A percentile compares a stretch with the other conserved stretches of the same genome.
phyloP scores from a whole-genome alignment of 2,329 filamentous ascomycete species.

The Endoconidiophora polonica region DNA sequence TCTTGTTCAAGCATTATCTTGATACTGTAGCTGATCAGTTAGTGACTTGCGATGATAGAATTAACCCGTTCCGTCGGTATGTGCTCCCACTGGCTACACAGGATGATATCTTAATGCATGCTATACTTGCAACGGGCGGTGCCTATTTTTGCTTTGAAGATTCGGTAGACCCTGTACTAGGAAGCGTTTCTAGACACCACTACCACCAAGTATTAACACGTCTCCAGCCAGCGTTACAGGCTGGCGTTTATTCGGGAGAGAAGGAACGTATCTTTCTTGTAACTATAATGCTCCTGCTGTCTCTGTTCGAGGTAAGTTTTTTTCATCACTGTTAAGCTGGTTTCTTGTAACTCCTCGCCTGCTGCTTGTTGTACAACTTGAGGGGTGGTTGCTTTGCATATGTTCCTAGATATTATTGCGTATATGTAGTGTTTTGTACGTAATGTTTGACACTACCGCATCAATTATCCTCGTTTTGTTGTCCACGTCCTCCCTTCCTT shows the following conservation, averaged over 20 bases:
- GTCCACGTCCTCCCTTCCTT: no score
- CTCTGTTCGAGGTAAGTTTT: conserved; percentile 11
- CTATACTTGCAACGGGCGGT: conserved; percentile 10
- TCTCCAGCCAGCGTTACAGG: conserved; percentile 4
- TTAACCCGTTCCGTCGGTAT: conserved; percentile 6
- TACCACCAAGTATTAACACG: conserved; percentile 6
- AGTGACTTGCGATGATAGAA: conserved; percentile 1
- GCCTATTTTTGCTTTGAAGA: conserved; percentile 10
- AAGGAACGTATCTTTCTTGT: conserved; percentile 9
- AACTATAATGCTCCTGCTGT: conserved; percentile 8
- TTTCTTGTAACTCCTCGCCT: no score
- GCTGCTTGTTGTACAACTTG: no score
- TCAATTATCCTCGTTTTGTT: no score
- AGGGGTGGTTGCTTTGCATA: no score
- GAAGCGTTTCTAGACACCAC: conserved; percentile 6
- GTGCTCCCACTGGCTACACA: conserved; percentile 7
- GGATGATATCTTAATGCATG: conserved; percentile 11
- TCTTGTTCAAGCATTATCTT: conserved; percentile 12
- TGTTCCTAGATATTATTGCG: no score
- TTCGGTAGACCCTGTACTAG: conserved; percentile 4
- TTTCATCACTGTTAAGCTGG: not conserved
- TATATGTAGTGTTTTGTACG: no score
- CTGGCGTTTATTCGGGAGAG: not conserved
- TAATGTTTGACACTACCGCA: no score
- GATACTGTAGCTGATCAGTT: conserved; percentile 9